Percentiles rank a stretch among this genome's conserved stretches.
phyloP scores from a whole-genome alignment of 805 yeast species.

The Babjeviella inositovora region DNA sequence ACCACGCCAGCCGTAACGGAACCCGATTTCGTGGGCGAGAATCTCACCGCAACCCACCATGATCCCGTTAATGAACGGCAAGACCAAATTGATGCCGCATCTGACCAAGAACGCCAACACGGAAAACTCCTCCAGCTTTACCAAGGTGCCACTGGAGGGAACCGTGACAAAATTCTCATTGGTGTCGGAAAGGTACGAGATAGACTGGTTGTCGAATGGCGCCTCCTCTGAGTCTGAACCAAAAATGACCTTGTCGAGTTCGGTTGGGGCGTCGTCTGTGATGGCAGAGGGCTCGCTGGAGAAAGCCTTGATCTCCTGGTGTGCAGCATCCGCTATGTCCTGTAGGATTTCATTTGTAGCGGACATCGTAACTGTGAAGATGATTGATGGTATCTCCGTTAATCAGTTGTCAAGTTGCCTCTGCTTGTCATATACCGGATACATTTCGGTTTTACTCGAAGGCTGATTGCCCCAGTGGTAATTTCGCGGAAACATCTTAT shows the following conservation, averaged over 20 bases:
- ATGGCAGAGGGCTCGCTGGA: constrained; percentile 6
- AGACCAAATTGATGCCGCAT: constrained; percentile 38
- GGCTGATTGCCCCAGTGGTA: too few relatives aligned
- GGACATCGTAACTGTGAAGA: too few relatives aligned
- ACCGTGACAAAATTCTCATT: not conserved
- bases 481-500: too few relatives aligned
- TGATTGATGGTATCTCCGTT: too few relatives aligned
- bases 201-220: not conserved
- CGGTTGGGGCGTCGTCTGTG: constrained; percentile 6
- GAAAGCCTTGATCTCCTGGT: constrained; percentile 7
- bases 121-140: constrained; percentile 1
- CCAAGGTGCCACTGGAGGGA: not conserved
- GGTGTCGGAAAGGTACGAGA: not conserved
- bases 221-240: not conserved
- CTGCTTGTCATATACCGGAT: too few relatives aligned
- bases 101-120: constrained; percentile 4
- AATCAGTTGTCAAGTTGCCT: too few relatives aligned
- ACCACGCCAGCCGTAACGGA: constrained; percentile 59
- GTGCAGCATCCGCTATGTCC: too few relatives aligned
- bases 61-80: constrained; percentile 86
- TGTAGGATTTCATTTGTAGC: too few relatives aligned
- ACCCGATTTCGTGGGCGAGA: constrained; percentile 84
- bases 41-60: constrained; percentile 96
- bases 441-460: too few relatives aligned
- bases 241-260: constrained; percentile 11